Percentiles rank a stretch among this genome's conserved stretches.
Conservation (phyloP, 768 basidiomycete species). For the Kwoniella sp. region DNA sequence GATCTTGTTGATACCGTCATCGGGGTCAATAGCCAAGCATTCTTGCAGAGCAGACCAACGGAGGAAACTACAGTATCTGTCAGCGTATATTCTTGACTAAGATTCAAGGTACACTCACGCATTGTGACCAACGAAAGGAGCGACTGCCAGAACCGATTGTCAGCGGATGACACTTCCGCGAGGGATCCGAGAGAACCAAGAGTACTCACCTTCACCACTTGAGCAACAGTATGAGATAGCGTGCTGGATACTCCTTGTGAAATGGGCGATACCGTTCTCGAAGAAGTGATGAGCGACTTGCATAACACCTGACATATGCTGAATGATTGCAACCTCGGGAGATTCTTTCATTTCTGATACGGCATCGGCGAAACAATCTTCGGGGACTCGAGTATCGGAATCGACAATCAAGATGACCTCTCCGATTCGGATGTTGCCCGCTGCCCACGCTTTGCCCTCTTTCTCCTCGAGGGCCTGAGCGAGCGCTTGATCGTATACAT, state of each 20-base stretch:
- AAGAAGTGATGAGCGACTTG: slow-evolving; percentile 87
- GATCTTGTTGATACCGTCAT: slow-evolving; percentile 68
- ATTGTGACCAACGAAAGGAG: slow-evolving; percentile 55
- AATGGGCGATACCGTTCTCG: slow-evolving; percentile 85
- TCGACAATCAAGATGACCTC: slow-evolving; percentile 75
- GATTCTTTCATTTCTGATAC: slow-evolving; percentile 75
- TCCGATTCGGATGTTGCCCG: slow-evolving; percentile 65
- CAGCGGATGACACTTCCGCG: too few relatives aligned
- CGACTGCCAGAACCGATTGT: slow-evolving; percentile 19
- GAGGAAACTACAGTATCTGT: slow-evolving; percentile 65
- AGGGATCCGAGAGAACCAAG: too few relatives aligned
- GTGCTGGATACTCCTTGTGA: slow-evolving; percentile 78
- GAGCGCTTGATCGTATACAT: slow-evolving; percentile 71
- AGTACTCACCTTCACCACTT: slow-evolving; percentile 52
- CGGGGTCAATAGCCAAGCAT: slow-evolving; percentile 68
- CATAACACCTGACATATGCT: slow-evolving; percentile 89
- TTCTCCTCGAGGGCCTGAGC: slow-evolving; percentile 71
- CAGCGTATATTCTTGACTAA: slow-evolving; percentile 15
- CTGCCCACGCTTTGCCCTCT: slow-evolving; percentile 70
- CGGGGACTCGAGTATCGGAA: slow-evolving; percentile 76
- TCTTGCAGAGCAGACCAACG: slow-evolving; percentile 89
- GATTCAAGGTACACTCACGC: slow-evolving; percentile 21
- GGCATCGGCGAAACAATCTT: slow-evolving; percentile 87
- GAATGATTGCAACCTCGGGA: slow-evolving; percentile 83
- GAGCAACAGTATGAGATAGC: slow-evolving; percentile 54